These are phyloP conservation scores for Penicillium chermesinum DNA, from an alignment of 495 filamentous ascomycete genomes.

Conservation along the genomic window DNA sequence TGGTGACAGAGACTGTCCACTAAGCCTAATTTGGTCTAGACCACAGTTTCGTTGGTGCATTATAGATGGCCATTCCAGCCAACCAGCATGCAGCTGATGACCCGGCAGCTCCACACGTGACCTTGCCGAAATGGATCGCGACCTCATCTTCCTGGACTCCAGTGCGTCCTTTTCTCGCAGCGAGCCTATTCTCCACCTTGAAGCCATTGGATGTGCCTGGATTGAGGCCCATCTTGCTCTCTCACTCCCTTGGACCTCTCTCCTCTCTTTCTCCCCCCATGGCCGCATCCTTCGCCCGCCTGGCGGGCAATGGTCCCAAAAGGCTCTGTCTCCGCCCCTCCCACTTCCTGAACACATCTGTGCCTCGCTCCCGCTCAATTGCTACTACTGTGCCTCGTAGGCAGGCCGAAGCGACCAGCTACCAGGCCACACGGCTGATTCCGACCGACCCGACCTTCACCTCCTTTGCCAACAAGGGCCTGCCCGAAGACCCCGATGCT, in stretches of 20 bases:
- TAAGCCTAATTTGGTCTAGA: not conserved
- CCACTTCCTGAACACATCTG: constrained; percentile 32
- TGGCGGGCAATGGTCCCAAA: constrained; percentile 58
- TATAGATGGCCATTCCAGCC: constrained; percentile 24
- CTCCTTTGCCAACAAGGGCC: constrained; percentile 44
- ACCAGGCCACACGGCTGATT: constrained; percentile 56
- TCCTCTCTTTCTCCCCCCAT: constrained; percentile 43
- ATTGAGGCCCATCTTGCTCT: constrained; percentile 33
- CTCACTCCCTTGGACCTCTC: constrained; percentile 22
- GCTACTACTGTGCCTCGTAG: constrained; percentile 61
- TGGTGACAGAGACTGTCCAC: not conserved
- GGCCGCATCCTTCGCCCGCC: constrained; percentile 61
- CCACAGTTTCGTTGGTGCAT: constrained; percentile 1
- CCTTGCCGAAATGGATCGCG: constrained; percentile 37
- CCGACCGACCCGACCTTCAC: constrained; percentile 55
- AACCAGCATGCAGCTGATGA: constrained; percentile 42
- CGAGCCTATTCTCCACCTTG: constrained; percentile 25
- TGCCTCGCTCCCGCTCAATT: constrained; percentile 56
- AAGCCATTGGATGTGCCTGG: constrained; percentile 40
- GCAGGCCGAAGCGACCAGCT: constrained; percentile 51
- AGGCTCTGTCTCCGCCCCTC: constrained; percentile 56
- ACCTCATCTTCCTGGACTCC: constrained; percentile 32
- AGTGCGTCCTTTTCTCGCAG: constrained; percentile 31
- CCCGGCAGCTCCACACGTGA: constrained; percentile 39
- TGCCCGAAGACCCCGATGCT: constrained; percentile 35